These are phyloP conservation scores for Acer negundo DNA, from an alignment of 345 rosid genomes.

Conservation along the genomic window DNA sequence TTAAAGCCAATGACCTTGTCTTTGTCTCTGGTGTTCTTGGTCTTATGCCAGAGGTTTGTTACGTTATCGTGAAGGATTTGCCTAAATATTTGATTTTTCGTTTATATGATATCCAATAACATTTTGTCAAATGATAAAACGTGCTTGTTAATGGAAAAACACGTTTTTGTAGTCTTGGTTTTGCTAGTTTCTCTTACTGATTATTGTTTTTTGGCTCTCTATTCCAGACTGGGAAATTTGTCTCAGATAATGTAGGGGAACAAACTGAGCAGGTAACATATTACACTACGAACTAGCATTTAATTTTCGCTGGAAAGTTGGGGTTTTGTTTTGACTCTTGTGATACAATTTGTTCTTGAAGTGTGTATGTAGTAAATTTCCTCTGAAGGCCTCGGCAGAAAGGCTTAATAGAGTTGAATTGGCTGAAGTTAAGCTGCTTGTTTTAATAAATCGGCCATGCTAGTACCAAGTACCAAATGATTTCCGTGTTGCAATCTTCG, in stretches of 20 bases:
- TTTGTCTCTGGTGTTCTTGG: slow-evolving; percentile 88
- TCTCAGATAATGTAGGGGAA: slow-evolving; percentile 68
- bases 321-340: neutral
- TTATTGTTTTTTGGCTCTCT: slow-evolving; percentile 18
- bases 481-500: neutral
- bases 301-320: neutral
- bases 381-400: too few relatives aligned
- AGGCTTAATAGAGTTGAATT: neutral
- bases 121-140: neutral
- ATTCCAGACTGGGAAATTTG: slow-evolving; percentile 73
- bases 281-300: neutral
- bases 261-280: slow-evolving; percentile 83
- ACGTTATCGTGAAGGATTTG: neutral
- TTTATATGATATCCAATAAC: neutral
- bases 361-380: neutral
- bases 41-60: slow-evolving; percentile 79
- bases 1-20: slow-evolving; percentile 71
- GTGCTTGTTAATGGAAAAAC: neutral
- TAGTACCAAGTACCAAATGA: neutral
- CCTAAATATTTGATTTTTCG: neutral
- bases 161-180: neutral
- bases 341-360: too few relatives aligned
- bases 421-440: neutral
- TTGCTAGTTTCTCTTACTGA: neutral
- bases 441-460: too few relatives aligned